Evolutionary conservation across 2,329 filamentous ascomycete genomes (phyloP).

Genomic region (Meredithiella fracta): DNA sequence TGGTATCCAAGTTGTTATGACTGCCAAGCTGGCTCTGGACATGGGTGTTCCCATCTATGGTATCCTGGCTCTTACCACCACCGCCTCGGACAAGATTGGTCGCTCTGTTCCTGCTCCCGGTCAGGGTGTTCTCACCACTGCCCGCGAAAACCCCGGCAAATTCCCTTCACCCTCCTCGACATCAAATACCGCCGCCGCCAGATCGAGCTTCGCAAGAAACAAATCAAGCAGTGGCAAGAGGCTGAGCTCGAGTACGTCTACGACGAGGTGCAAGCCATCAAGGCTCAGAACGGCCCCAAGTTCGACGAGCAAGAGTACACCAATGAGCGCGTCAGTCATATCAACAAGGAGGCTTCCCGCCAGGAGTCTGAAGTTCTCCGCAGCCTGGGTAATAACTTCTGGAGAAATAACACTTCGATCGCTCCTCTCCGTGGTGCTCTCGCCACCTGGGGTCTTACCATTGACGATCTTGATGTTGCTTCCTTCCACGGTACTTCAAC

Average conservation of each 20-base stretch:
- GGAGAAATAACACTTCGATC: constrained; percentile 88
- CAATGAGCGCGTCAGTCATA: constrained; percentile 68
- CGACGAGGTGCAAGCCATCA: constrained; percentile 84
- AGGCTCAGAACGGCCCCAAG: constrained; percentile 49
- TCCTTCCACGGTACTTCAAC: constrained; percentile 99
- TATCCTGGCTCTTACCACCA: constrained; percentile 81
- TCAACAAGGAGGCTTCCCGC: constrained; percentile 67
- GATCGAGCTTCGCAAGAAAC: constrained; percentile 80
- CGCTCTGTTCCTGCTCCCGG: constrained; percentile 92
- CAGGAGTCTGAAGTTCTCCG: constrained; percentile 87
- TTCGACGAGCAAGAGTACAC: constrained; percentile 77
- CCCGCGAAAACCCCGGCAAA: constrained; percentile 76
- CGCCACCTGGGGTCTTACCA: constrained; percentile 93
- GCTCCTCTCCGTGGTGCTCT: constrained; percentile 90
- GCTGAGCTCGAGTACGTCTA: constrained; percentile 84
- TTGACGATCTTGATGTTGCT: constrained; percentile 86
- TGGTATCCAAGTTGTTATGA: constrained; percentile 98
- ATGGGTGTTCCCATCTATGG: constrained; percentile 99
- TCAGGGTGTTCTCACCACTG: constrained; percentile 89
- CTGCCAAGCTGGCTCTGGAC: constrained; percentile 81
- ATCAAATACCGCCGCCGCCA: constrained; percentile 95
- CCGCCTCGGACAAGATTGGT: constrained; percentile 97
- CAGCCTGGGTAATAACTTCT: constrained; percentile 96
- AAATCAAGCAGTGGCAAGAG: constrained; percentile 94
- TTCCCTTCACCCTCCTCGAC: constrained; percentile 93